These are phyloP conservation scores for Cnidoscolus chayamansa DNA, from an alignment of 441 rosid species.

Conservation along the genomic window DNA sequence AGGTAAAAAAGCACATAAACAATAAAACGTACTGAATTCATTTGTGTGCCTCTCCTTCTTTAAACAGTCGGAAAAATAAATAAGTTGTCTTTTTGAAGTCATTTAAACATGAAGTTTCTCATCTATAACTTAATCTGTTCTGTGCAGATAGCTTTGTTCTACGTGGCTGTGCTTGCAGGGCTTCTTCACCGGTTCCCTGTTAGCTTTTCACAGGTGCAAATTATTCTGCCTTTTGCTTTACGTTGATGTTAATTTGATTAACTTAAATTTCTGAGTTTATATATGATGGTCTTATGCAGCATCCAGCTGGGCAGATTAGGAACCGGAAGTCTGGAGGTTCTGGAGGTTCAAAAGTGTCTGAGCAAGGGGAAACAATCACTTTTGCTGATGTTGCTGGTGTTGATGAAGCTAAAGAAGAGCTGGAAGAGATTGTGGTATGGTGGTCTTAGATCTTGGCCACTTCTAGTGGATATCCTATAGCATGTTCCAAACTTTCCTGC, in stretches of 20 bases:
- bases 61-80: not conserved
- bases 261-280: constrained; percentile 21
- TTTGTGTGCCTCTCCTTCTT: not conserved
- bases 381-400: constrained; percentile 98
- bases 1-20: not conserved
- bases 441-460: constrained; percentile 20
- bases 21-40: not conserved
- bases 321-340: constrained; percentile 68
- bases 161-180: constrained; percentile 76
- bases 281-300: constrained; percentile 37
- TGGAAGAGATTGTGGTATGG: constrained; percentile 94
- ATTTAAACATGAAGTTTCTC: not conserved
- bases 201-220: constrained; percentile 73
- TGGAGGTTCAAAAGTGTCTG: constrained; percentile 59
- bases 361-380: constrained; percentile 71
- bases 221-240: constrained; percentile 13
- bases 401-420: constrained; percentile 98
- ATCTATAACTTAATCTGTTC: constrained; percentile 17
- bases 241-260: constrained; percentile 20
- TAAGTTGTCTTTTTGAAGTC: not conserved
- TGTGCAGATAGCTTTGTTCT: constrained; percentile 80
- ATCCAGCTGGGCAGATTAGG: constrained; percentile 78
- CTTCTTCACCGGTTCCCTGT: constrained; percentile 80
- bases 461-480: not conserved
- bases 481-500: constrained; percentile 16